Evolutionary conservation across 208 protist genomes (phyloP), one percentile per base, ranked within the genome.

Genomic region (Lotmaria passim): DNA sequence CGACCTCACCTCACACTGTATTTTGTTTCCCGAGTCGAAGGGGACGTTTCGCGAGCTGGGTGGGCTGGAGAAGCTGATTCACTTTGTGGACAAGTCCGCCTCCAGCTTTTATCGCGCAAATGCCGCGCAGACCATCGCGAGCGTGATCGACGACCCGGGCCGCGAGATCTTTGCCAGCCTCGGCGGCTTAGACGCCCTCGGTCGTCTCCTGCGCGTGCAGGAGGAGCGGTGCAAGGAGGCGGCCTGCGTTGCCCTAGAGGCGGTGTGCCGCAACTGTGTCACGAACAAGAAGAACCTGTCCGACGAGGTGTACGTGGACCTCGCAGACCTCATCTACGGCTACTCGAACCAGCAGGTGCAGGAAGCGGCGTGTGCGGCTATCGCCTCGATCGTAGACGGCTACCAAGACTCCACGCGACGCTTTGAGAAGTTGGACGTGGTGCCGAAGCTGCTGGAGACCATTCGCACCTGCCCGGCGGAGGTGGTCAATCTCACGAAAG

Each of bases 281-380:
- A 72, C 83, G 38, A 97, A 95, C 68, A 94, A 93, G 73, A 58
- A 60, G 39, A 78, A 55, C 14, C 78, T 97, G 34, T 15, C 81
- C 6, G 30, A 81, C 23, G 69, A 72, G 31, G 88, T 93, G 23
- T 93, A 92, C 69, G 75, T 69, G 33, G 79, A 83, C 62, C 75
- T 97, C 11, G 87, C 89, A 7, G 84, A 93, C 8, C 75, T 97
- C 39, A 91, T 97, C 63, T 90, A 94, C 70, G 85, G 83, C 51
- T 93, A 97, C 61, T 84, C 92, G 14, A 94, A 95, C 61, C 92
- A 97, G 75, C 92, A 97, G 79, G 92, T 97, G 59, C 88, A 95
- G 71, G 92, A 97, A 77, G 89, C 86, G 19, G 89, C 92, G 31
- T 97, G 92, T 63, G 74, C 86, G 21, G 88, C 89, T 1, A 81